phyloP scores from a whole-genome alignment of 2,329 filamentous ascomycete species.

The Arthrobotrys megalospora region DNA sequence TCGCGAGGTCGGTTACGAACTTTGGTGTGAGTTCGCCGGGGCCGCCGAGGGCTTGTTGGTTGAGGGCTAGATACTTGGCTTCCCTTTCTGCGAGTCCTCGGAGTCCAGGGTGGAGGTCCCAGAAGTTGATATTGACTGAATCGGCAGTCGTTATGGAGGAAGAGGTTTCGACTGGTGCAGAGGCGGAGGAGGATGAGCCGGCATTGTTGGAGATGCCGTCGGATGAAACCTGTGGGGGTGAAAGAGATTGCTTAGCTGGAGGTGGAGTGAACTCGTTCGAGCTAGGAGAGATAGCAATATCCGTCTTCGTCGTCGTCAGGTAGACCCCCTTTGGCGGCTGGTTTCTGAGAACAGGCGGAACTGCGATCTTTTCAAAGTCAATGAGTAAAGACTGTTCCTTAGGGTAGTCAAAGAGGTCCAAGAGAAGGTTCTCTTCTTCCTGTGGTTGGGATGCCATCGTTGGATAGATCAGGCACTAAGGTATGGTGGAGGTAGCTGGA shows the following conservation, averaged over 20 bases:
- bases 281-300: no score
- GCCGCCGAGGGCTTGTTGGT: conserved; percentile 8
- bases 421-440: not conserved
- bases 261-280: not conserved
- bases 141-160: not conserved
- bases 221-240: not conserved
- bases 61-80: conserved; percentile 8
- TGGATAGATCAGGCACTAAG: no score
- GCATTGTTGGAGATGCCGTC: not conserved
- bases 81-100: conserved; percentile 7
- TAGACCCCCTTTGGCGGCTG: not conserved
- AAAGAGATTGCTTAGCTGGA: not conserved
- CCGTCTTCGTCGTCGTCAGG: not conserved
- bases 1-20: conserved; percentile 29
- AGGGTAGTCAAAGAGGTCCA: not conserved
- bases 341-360: not conserved
- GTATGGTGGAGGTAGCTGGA: not conserved
- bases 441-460: not conserved
- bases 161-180: not conserved
- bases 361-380: not conserved
- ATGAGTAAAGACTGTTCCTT: not conserved
- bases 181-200: not conserved
- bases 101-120: not conserved
- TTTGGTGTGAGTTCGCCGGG: conserved; percentile 33
- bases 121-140: not conserved